Percentiles rank a stretch among this genome's conserved stretches.
These are phyloP conservation scores for Sporothrix phasma DNA, from an alignment of 2,329 filamentous ascomycete genomes.

Conservation along the genomic window DNA sequence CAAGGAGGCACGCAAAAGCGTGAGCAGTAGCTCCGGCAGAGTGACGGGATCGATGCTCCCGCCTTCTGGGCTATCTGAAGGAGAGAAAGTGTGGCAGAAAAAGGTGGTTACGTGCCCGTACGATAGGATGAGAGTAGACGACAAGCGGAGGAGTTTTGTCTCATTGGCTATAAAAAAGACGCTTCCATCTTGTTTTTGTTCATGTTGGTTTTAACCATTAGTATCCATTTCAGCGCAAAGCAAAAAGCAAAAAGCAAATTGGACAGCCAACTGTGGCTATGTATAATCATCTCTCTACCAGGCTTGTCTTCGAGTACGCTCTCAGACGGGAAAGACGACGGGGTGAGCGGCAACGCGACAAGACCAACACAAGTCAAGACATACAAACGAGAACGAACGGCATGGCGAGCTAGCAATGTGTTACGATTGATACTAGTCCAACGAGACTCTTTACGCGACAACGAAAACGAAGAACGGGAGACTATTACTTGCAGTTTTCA, in stretches of 20 bases:
- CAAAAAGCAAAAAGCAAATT: not conserved
- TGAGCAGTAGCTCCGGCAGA: slow-evolving; percentile 3
- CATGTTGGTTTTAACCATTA: not conserved
- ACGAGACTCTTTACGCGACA: no score
- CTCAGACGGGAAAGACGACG: no score
- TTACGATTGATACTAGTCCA: no score
- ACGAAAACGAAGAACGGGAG: no score
- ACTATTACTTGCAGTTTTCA: no score
- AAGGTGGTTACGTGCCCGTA: not conserved
- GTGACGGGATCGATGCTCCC: not conserved
- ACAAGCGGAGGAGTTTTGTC: not conserved
- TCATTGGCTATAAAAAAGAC: not conserved
- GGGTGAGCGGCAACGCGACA: not conserved
- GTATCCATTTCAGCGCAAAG: no score
- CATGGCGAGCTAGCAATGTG: no score
- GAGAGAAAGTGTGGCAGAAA: not conserved
- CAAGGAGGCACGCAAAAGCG: slow-evolving; percentile 37
- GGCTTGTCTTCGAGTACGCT: no score
- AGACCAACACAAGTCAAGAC: no score
- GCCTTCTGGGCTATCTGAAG: not conserved
- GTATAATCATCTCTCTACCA: not conserved
- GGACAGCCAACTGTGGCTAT: not conserved
- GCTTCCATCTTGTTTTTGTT: not conserved
- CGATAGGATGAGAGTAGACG: not conserved
- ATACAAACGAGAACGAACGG: no score